Percentiles rank a stretch among this genome's conserved stretches.
These are phyloP conservation scores for Trypanosoma melophagium DNA, from an alignment of 208 protist species.

Conservation along the genomic window DNA sequence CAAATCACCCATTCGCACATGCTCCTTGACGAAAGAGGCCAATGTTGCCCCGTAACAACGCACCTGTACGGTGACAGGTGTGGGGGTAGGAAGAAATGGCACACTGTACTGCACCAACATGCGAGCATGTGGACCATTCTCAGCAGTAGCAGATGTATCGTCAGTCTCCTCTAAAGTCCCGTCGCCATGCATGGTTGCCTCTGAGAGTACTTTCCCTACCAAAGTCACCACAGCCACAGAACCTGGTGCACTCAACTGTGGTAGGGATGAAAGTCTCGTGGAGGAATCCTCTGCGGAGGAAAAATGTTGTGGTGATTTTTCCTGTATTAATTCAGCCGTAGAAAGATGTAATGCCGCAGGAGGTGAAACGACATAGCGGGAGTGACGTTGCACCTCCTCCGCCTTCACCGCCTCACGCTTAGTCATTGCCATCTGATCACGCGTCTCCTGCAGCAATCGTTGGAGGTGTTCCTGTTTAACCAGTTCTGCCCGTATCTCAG, in stretches of 20 bases:
- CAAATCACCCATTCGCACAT: constrained; percentile 63
- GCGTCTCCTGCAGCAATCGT: constrained; percentile 36
- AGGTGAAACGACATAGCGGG: constrained; percentile 41
- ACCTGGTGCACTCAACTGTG: constrained; percentile 40
- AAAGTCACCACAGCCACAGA: constrained; percentile 64
- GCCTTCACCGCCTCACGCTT: constrained; percentile 28
- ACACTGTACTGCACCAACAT: constrained; percentile 64
- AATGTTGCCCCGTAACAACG: constrained; percentile 67
- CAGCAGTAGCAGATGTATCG: not conserved
- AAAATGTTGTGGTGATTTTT: constrained; percentile 80
- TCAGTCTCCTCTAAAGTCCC: constrained; percentile 5
- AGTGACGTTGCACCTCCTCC: constrained; percentile 20
- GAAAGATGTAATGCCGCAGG: constrained; percentile 58
- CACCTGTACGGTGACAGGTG: constrained; percentile 37
- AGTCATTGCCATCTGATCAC: constrained; percentile 39
- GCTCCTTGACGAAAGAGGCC: constrained; percentile 42
- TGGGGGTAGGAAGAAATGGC: constrained; percentile 40
- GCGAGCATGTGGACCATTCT: constrained; percentile 36
- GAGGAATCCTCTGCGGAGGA: constrained; percentile 38
- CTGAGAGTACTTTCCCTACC: constrained; percentile 47
- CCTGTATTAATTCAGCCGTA: constrained; percentile 63
- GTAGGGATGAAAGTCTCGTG: constrained; percentile 37
- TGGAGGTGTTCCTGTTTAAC: constrained; percentile 32
- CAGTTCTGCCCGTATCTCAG: constrained; percentile 23
- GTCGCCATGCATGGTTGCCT: constrained; percentile 16